Evolutionary conservation across 139 green algal genomes (phyloP), one percentile per base, ranked within the genome.

Genomic region (Limnomonas spitsbergensis): DNA sequence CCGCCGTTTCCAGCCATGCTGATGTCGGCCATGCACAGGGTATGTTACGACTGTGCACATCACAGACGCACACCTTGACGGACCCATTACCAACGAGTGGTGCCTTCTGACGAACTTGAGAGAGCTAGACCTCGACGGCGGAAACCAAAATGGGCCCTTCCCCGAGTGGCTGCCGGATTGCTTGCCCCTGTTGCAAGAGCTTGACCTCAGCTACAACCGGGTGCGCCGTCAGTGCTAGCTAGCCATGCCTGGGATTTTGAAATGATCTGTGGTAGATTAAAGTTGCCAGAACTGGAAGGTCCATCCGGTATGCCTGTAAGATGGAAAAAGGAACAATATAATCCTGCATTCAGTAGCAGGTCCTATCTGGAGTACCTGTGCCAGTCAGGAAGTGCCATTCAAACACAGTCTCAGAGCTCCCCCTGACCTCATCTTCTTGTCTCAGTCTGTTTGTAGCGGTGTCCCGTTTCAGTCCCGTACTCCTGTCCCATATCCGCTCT

Each of bases 171-270:
- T 87, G 0, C 35, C 53, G 3, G 32, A 80, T 20, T 91, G 87
- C 78, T 73, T 90, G 1, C 61, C 82, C 2, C 4, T 36, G 0
- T 37, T 91, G 0, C 82, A 89, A 47, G 87, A 91, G 72, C 80
- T 91, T 1, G 87, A 91, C 67, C 80, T 91, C 20, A 81, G 53
- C 1, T 83, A 80, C 80, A 91, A 91, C 76, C 84, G 83, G 76
- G 79, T 88, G 37, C 61, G 79, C 0, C 37, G 9, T 75, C 61
- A 36, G 4, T 70, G 61, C 61, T 70, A n/a, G n/a, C n/a, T n/a
- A n/a, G n/a, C n/a, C n/a, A n/a, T n/a, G n/a, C n/a, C n/a, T n/a
- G n/a, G n/a, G n/a, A n/a, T n/a, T n/a, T n/a, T n/a, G n/a, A n/a
- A n/a, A n/a, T n/a, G n/a, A n/a, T n/a, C n/a, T n/a, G n/a, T n/a